Base-by-base conservation (phyloP, 2,329 filamentous ascomycete species). In the Exophiala phaeomuriformis region DNA sequence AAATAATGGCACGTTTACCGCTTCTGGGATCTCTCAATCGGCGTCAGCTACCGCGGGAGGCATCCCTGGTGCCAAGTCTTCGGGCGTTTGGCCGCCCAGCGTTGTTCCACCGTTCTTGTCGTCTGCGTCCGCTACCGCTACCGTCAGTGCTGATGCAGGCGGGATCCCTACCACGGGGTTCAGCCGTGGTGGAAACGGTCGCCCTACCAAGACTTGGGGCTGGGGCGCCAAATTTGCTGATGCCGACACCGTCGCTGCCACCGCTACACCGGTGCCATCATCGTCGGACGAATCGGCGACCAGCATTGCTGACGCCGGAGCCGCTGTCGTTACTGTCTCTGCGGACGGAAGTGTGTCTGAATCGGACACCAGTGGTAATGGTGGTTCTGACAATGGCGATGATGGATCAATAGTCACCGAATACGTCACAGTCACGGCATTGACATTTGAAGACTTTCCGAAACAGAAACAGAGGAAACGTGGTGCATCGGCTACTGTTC, bases 121-220 rank as follows among this genome's bases (percentile, higher is more conserved):
- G 33, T 35, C 33, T 6, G 33, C 33, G 39, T 41, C 39, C 27
- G 39, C 10, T 41, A 6, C 39, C 39, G n/a, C 19, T 27, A 27
- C 40, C 6, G 12, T 33, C 29, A 30, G 19, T 31, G 40, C 46
- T 4, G 27, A 39, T 8, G 10, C 39, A 9, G 32, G 42, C 32
- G 7, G 27, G 5, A 41, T 50, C 35, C 51, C 35, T 9, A 49
- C 55, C 5, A 43, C 55, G 6, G 43, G 32, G 27, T 50, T 45
- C 39, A 47, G 50, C 36, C 54, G 44, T 10, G 43, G 43, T 6
- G 48, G 43, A 35, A 36, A 37, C 32, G 48, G 53, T 6, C 40
- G 49, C 29, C 36, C 37, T 12, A 54, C 51, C 19, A 53, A 36
- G 45, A 43, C 45, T 2, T 56, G 35, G 7, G 57, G 53, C 41